These are phyloP conservation scores for Phytophthora idaei DNA, from an alignment of 352 stramenopile species.

Conservation along the genomic window DNA sequence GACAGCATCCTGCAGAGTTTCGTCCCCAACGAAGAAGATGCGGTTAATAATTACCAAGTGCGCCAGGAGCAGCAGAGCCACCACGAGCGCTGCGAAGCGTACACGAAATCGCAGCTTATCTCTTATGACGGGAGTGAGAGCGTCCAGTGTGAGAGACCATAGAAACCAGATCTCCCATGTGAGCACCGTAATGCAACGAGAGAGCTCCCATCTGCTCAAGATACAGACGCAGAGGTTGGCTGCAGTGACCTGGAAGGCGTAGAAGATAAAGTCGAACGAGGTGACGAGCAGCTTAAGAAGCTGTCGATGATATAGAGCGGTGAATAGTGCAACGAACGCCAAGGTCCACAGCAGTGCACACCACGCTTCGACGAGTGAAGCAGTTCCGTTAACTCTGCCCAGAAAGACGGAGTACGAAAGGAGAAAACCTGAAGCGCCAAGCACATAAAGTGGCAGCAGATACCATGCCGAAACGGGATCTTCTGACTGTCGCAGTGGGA, in stretches of 20 bases:
- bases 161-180: conserved; percentile 31
- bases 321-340: conserved; percentile 22
- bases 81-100: conserved; percentile 14
- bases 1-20: conserved; percentile 11
- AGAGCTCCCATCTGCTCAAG: conserved; percentile 19
- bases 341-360: conserved; percentile 11
- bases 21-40: conserved; percentile 18
- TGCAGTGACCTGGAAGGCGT: conserved; percentile 29
- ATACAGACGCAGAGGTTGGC: conserved; percentile 37
- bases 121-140: conserved; percentile 36
- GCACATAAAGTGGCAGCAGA: no score
- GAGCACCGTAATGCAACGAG: conserved; percentile 8
- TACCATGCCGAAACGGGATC: no score
- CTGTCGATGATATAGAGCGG: conserved; percentile 31
- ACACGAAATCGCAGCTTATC: conserved; percentile 30
- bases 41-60: conserved; percentile 17
- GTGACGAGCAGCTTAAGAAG: conserved; percentile 33
- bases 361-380: no score
- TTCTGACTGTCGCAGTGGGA: no score
- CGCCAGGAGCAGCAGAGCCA: conserved; percentile 10
- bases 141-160: conserved; percentile 36
- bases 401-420: no score
- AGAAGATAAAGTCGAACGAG: conserved; percentile 54
- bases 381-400: no score
- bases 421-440: no score